Conservation (phyloP, 768 basidiomycete species). For the Lentinula guzmanii region DNA sequence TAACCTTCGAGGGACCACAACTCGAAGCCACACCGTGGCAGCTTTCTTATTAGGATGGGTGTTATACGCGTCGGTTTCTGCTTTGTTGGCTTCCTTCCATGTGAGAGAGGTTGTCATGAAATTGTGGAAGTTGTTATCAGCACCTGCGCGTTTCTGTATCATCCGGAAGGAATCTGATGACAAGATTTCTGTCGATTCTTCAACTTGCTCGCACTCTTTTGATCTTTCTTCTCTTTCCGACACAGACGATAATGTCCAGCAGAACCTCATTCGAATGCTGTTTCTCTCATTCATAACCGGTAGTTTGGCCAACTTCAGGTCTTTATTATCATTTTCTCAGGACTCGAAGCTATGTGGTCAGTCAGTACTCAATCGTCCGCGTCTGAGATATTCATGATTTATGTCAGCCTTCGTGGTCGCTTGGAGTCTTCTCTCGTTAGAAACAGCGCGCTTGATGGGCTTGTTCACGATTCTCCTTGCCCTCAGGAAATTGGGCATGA, state of each 20-base stretch:
- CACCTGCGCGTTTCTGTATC: constrained; percentile 7
- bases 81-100: background rate
- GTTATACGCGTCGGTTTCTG: constrained; percentile 12
- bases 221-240: background rate
- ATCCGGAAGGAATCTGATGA: background rate
- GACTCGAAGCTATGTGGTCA: constrained; percentile 14
- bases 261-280: constrained; percentile 14
- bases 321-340: constrained; percentile 20
- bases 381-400: background rate
- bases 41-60: constrained; percentile 37
- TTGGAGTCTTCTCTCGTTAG: constrained; percentile 36
- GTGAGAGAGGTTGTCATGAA: constrained; percentile 11
- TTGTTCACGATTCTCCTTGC: constrained; percentile 28
- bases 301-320: constrained; percentile 23
- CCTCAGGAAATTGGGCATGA: constrained; percentile 23
- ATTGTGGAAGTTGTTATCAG: constrained; percentile 19
- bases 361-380: background rate
- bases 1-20: background rate
- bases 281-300: constrained; percentile 23
- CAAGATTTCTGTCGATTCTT: too few species aligned
- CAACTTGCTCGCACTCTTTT: background rate
- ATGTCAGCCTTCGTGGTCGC: constrained; percentile 36
- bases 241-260: background rate
- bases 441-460: constrained; percentile 32
- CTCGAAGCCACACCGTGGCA: constrained; percentile 26